Conservation (phyloP, 1,139 yeast genomes). For the Sugiyamaella neomexicana region DNA sequence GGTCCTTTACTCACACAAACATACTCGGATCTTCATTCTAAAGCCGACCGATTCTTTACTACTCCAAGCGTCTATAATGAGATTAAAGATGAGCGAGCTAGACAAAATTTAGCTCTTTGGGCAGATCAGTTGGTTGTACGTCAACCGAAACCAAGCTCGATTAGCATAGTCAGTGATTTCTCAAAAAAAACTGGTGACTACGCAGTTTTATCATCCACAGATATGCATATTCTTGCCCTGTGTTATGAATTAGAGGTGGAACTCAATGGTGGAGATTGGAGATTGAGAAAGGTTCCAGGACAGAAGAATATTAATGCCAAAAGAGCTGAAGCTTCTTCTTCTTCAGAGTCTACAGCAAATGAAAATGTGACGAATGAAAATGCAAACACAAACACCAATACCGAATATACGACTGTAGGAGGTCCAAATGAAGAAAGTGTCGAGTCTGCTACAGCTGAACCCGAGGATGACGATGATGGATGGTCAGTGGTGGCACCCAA, state of each 20-base stretch:
- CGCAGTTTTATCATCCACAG: constrained; percentile 83
- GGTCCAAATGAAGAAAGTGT: not conserved
- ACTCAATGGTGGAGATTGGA: constrained; percentile 63
- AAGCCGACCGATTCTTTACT: constrained; percentile 71
- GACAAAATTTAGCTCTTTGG: constrained; percentile 78
- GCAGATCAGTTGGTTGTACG: constrained; percentile 54
- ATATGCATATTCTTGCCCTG: constrained; percentile 87
- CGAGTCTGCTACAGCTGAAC: constrained; percentile 1
- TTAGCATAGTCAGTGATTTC: constrained; percentile 68
- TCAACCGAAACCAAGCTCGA: constrained; percentile 70
- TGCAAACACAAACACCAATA: no score
- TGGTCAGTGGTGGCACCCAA: constrained; percentile 28
- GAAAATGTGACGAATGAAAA: no score
- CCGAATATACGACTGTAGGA: not conserved
- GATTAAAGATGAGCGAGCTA: constrained; percentile 80
- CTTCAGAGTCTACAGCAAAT: not conserved
- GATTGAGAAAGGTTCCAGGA: constrained; percentile 69
- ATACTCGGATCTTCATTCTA: constrained; percentile 68
- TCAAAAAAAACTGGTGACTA: constrained; percentile 90
- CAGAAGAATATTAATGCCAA: constrained; percentile 43
- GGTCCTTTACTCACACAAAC: constrained; percentile 90
- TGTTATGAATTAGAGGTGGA: constrained; percentile 85
- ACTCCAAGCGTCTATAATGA: constrained; percentile 91
- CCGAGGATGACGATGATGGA: constrained; percentile 28
- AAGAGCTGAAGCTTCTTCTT: constrained; percentile 13